Percentiles rank a stretch among this genome's conserved stretches.
phyloP scores from a whole-genome alignment of 129 eudicot genomes.

The Helianthus tuberosus region DNA sequence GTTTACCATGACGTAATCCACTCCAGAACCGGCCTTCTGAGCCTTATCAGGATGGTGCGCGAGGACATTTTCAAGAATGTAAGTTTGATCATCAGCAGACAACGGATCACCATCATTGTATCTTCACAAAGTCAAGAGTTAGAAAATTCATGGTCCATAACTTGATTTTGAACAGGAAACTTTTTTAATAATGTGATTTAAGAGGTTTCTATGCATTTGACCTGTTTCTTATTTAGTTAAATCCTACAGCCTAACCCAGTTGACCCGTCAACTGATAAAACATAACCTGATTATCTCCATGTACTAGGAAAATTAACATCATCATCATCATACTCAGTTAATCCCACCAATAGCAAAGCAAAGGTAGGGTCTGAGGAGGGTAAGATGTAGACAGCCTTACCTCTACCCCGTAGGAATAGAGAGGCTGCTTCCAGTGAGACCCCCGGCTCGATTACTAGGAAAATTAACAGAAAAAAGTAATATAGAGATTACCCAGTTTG shows the following conservation, averaged over 20 bases:
- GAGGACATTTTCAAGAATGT: constrained; percentile 60
- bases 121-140: constrained; percentile 24
- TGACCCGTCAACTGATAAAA: not conserved
- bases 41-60: constrained; percentile 84
- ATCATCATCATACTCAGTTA: too few species aligned
- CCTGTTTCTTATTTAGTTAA: not conserved
- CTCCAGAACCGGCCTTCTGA: constrained; percentile 73
- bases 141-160: not conserved
- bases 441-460: too few species aligned
- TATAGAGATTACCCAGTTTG: constrained; percentile 41
- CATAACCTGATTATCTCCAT: not conserved
- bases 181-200: not conserved
- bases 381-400: too few species aligned
- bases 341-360: too few species aligned
- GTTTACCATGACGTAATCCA: constrained; percentile 74
- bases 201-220: not conserved
- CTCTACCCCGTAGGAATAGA: too few species aligned
- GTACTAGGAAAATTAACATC: not conserved
- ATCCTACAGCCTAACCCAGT: not conserved
- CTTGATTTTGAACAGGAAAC: not conserved
- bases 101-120: constrained; percentile 55
- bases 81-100: constrained; percentile 72
- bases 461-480: not conserved
- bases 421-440: too few species aligned
- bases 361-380: too few species aligned